These are phyloP conservation scores for Beauveria australis DNA, from an alignment of 2,329 filamentous ascomycete species.

Conservation along the genomic window DNA sequence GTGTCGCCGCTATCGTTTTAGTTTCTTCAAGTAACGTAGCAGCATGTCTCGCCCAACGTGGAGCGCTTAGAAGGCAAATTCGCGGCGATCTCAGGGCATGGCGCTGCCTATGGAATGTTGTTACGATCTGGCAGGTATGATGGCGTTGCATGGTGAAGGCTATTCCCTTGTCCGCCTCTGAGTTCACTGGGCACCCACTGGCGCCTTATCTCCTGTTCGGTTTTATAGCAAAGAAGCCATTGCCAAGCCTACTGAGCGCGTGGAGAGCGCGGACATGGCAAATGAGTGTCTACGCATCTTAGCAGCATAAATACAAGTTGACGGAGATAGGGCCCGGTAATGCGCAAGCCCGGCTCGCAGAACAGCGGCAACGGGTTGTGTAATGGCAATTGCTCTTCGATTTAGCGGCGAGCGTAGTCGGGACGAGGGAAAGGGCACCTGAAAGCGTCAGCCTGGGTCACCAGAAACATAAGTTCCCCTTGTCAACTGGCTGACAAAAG, in stretches of 20 bases:
- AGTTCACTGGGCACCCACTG: too few relatives aligned
- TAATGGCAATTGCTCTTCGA: background rate
- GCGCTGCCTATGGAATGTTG: background rate
- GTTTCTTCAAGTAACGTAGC: background rate
- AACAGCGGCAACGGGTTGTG: background rate
- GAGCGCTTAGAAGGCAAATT: background rate
- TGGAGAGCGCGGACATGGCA: too few relatives aligned
- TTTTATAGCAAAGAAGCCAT: too few relatives aligned
- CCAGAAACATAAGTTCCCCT: background rate
- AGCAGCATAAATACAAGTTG: too few relatives aligned
- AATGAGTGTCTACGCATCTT: too few relatives aligned
- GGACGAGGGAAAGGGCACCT: background rate
- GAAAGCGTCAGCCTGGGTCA: background rate
- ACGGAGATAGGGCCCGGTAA: too few relatives aligned
- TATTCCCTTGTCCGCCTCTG: too few relatives aligned
- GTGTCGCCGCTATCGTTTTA: background rate
- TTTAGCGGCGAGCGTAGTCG: background rate
- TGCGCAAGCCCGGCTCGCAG: background rate
- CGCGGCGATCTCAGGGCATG: background rate
- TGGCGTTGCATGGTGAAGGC: too few relatives aligned
- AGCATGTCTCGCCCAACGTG: background rate
- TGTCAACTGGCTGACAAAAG: background rate
- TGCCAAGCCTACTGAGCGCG: too few relatives aligned
- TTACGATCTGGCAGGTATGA: too few relatives aligned
- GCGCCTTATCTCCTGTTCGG: too few relatives aligned